Percentiles rank a stretch among this genome's conserved stretches.
Evolutionary conservation across 75 land plant species (phyloP).

Genomic region (Sequoia sempervirens): DNA sequence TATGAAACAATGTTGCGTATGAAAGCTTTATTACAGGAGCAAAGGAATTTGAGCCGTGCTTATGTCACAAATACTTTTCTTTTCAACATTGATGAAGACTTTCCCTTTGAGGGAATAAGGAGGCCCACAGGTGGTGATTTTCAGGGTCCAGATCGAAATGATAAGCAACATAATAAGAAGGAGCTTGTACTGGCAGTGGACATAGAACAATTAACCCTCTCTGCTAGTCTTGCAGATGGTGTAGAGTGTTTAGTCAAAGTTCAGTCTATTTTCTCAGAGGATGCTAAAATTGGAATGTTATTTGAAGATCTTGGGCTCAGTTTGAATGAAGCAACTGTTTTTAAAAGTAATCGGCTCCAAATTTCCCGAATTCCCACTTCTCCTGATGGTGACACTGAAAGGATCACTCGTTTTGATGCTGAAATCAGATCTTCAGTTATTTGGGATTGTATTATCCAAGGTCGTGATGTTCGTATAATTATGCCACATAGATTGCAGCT

Average conservation of each 20-base stretch:
- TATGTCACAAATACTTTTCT: not conserved
- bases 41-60: constrained; percentile 19
- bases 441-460: constrained; percentile 94
- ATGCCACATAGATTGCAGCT: constrained; percentile 83
- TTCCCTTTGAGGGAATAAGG: not conserved
- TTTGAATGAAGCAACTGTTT: constrained; percentile 61
- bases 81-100: constrained; percentile 1
- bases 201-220: constrained; percentile 64
- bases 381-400: not conserved
- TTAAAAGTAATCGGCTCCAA: constrained; percentile 85
- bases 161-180: constrained; percentile 36
- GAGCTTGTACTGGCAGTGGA: constrained; percentile 80
- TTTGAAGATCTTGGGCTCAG: constrained; percentile 70
- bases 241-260: constrained; percentile 67
- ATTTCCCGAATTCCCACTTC: constrained; percentile 76
- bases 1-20: constrained; percentile 51
- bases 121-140: constrained; percentile 9
- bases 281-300: constrained; percentile 86
- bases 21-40: constrained; percentile 34
- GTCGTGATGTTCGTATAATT: constrained; percentile 72
- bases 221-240: constrained; percentile 92
- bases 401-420: too few relatives aligned
- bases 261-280: constrained; percentile 91
- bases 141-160: constrained; percentile 27
- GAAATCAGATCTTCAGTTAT: constrained; percentile 12